Evolutionary conservation across 208 protist species (phyloP).

Genomic region (Naegleria fowleri): DNA sequence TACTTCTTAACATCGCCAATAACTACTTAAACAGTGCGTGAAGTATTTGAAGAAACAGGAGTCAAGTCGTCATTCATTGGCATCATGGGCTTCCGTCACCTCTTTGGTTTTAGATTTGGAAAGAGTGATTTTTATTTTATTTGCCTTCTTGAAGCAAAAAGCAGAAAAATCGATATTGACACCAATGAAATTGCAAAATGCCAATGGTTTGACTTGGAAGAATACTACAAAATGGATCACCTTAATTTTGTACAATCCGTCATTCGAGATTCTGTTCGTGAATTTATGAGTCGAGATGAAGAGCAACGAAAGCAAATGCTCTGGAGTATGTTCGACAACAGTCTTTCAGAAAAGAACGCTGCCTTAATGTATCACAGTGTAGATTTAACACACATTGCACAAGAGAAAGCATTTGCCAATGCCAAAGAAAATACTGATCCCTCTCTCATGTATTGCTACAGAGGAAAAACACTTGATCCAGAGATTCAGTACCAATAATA

Average conservation of each 20-base stretch:
- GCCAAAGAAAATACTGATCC: not conserved
- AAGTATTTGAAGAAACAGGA: slow-evolving; percentile 6
- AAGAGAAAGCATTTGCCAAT: not conserved
- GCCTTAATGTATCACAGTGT: not conserved
- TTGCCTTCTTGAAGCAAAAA: not conserved
- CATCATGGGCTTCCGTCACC: not conserved
- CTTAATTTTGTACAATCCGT: not conserved
- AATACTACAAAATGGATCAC: not conserved
- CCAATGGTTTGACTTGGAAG: not conserved
- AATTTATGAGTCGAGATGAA: not conserved
- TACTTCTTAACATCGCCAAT: not conserved
- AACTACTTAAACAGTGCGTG: not conserved
- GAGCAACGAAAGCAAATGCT: not conserved
- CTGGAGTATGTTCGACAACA: not conserved
- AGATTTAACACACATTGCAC: not conserved
- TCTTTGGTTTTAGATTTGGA: not conserved
- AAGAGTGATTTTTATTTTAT: not conserved
- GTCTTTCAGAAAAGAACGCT: not conserved
- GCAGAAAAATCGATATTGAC: not conserved
- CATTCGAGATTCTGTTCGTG: not conserved
- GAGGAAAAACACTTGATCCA: not conserved
- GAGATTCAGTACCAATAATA: too few relatives aligned
- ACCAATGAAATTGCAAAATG: not conserved
- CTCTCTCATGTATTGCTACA: not conserved
- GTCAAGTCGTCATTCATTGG: not conserved